Conservation (phyloP, 805 yeast species). For the Grigorovia humatica region DNA sequence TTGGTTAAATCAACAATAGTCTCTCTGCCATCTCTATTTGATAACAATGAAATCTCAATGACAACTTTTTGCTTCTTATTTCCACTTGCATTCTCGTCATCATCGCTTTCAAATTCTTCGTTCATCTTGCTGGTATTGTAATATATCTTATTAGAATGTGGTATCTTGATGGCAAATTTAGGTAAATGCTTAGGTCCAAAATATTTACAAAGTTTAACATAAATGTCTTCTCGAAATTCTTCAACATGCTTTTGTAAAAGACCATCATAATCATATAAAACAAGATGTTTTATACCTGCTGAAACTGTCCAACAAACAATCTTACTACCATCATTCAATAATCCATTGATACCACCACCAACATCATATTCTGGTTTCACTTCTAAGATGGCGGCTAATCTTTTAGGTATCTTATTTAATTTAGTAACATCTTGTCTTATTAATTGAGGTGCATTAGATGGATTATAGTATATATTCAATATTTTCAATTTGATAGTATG, state of each 20-base stretch:
- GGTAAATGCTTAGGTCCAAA: conserved; percentile 68
- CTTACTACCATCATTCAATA: conserved; percentile 68
- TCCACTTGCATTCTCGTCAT: conserved; percentile 12
- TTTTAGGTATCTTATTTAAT: conserved; percentile 65
- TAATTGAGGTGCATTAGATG: conserved; percentile 69
- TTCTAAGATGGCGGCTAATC: conserved; percentile 66
- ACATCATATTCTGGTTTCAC: conserved; percentile 69
- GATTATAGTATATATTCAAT: conserved; percentile 54
- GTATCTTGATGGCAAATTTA: conserved; percentile 48
- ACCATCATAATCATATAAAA: conserved; percentile 76
- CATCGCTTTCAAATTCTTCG: conserved; percentile 7
- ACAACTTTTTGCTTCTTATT: conserved; percentile 33
- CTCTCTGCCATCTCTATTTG: conserved; percentile 77
- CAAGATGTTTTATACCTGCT: conserved; percentile 64
- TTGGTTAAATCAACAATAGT: conserved; percentile 81
- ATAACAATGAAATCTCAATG: conserved; percentile 55
- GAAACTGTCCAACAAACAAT: conserved; percentile 81
- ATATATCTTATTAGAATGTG: conserved; percentile 48
- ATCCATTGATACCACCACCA: conserved; percentile 80
- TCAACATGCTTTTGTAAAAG: conserved; percentile 44
- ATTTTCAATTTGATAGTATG: conserved; percentile 47
- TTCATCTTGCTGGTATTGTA: conserved; percentile 25
- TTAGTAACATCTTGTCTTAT: conserved; percentile 74
- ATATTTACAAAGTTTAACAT: conserved; percentile 52
- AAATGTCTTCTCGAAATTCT: conserved; percentile 46